These are phyloP conservation scores for Pichia sp. DNA, from an alignment of 1,139 yeast genomes.

Conservation along the genomic window DNA sequence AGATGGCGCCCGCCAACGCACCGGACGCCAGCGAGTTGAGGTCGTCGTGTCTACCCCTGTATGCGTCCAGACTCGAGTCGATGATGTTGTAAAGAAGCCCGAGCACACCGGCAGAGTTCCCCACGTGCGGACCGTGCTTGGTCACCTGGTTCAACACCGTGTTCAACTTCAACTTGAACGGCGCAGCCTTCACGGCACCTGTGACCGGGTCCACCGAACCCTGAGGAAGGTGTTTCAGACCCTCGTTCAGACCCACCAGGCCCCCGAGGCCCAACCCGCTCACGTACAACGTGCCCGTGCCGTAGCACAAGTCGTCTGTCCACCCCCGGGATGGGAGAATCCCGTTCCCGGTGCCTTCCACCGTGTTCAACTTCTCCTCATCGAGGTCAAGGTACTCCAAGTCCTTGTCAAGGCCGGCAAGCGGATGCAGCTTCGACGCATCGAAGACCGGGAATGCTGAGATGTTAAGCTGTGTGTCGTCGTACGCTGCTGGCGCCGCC, in stretches of 20 bases:
- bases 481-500: neutral
- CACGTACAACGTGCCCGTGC: constrained; percentile 92
- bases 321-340: constrained; percentile 92
- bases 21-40: constrained; percentile 83
- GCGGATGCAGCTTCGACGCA: constrained; percentile 76
- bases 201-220: constrained; percentile 29
- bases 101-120: constrained; percentile 91
- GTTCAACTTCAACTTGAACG: constrained; percentile 76
- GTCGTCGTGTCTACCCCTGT: constrained; percentile 87
- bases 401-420: constrained; percentile 87
- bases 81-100: constrained; percentile 84
- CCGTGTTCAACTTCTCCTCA: constrained; percentile 65
- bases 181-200: constrained; percentile 41
- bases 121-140: constrained; percentile 91
- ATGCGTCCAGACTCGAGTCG: constrained; percentile 71
- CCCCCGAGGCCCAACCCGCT: constrained; percentile 79
- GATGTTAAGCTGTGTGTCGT: constrained; percentile 13
- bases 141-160: constrained; percentile 89
- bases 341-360: constrained; percentile 81
- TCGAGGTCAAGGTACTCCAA: constrained; percentile 89
- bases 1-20: constrained; percentile 86
- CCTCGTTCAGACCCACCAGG: constrained; percentile 80
- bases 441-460: constrained; percentile 47
- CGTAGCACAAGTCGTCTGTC: constrained; percentile 96
- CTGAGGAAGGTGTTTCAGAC: constrained; percentile 69